A percentile compares a stretch with the other conserved stretches of the same genome.
These are phyloP conservation scores for Pholiota microspora DNA, from an alignment of 768 basidiomycete species.

Conservation along the genomic window DNA sequence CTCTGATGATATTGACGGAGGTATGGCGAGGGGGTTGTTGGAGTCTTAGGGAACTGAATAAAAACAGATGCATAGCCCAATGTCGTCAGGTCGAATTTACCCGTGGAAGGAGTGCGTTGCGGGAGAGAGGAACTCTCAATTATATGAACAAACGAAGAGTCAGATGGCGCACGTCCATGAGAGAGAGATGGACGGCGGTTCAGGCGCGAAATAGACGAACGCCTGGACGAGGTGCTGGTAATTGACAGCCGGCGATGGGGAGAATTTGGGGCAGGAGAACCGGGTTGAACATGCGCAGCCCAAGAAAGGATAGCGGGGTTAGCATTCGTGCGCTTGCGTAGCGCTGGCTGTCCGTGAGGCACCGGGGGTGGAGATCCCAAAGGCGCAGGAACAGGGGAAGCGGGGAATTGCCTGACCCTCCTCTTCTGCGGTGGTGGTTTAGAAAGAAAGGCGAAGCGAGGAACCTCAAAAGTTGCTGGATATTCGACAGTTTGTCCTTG, in stretches of 20 bases:
- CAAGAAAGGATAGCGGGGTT: slow-evolving; percentile 54
- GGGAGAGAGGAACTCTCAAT: slow-evolving; percentile 40
- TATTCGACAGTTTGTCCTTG: slow-evolving; percentile 13
- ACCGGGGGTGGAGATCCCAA: slow-evolving; percentile 22
- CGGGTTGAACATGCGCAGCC: slow-evolving; percentile 67
- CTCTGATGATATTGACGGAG: slow-evolving; percentile 19
- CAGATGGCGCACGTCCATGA: slow-evolving; percentile 38
- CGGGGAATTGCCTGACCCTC: slow-evolving; percentile 21
- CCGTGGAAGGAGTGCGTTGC: slow-evolving; percentile 39
- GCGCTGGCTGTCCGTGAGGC: slow-evolving; percentile 8
- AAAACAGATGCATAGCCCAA: slow-evolving; percentile 70
- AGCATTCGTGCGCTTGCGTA: slow-evolving; percentile 33
- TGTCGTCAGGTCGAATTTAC: slow-evolving; percentile 55
- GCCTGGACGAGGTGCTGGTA: slow-evolving; percentile 19
- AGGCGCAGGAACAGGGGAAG: slow-evolving; percentile 24
- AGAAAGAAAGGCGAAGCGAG: slow-evolving; percentile 42
- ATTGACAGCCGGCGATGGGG: slow-evolving; percentile 32
- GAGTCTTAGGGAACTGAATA: slow-evolving; percentile 54
- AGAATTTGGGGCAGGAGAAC: slow-evolving; percentile 52
- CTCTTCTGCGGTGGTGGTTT: slow-evolving; percentile 37
- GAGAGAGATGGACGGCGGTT: slow-evolving; percentile 32
- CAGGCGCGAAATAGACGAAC: slow-evolving; percentile 20
- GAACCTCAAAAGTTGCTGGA: slow-evolving; percentile 16
- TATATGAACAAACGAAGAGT: slow-evolving; percentile 42
- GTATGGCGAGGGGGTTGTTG: slow-evolving; percentile 38